Percentiles rank a stretch among this genome's conserved stretches.
phyloP scores from a whole-genome alignment of 1,284 basidiomycete species.

The Fomes fomentarius region DNA sequence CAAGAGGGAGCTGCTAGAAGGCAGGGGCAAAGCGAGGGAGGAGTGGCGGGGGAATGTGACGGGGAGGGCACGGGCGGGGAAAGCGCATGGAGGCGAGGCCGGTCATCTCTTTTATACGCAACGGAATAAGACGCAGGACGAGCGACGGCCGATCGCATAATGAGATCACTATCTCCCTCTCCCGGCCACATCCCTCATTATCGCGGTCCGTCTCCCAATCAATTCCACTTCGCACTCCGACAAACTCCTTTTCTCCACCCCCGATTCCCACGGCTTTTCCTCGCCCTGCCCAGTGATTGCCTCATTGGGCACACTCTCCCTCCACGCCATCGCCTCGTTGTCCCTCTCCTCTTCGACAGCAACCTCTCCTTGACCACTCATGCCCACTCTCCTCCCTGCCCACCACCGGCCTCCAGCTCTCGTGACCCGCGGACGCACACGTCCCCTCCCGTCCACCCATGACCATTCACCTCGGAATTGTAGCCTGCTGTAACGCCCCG shows the following conservation, averaged over 20 bases:
- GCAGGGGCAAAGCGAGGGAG: slow-evolving; percentile 6
- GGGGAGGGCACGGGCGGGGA: slow-evolving; percentile 24
- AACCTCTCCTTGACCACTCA: neutral
- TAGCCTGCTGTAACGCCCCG: slow-evolving; percentile 16
- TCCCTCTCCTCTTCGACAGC: slow-evolving; percentile 6
- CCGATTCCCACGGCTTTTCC: slow-evolving; percentile 6
- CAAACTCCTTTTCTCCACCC: slow-evolving; percentile 3
- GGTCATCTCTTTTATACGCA: slow-evolving; percentile 20
- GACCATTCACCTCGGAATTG: slow-evolving; percentile 20
- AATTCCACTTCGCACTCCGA: slow-evolving; percentile 13
- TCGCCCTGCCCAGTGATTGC: neutral
- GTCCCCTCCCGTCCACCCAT: slow-evolving; percentile 7
- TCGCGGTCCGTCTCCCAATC: slow-evolving; percentile 1
- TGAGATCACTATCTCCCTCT: slow-evolving; percentile 15
- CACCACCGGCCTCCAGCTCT: slow-evolving; percentile 1
- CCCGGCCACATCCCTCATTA: slow-evolving; percentile 2
- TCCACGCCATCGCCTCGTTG: slow-evolving; percentile 23
- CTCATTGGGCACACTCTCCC: slow-evolving; percentile 14
- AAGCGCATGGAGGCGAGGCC: slow-evolving; percentile 20
- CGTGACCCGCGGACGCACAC: slow-evolving; percentile 12
- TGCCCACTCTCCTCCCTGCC: slow-evolving; percentile 2
- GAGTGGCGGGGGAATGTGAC: slow-evolving; percentile 19
- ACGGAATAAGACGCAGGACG: slow-evolving; percentile 9
- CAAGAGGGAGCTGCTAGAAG: neutral
- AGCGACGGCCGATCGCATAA: slow-evolving; percentile 16